Conservation (phyloP, 208 protist species). For the Wallacemonas sp. region DNA sequence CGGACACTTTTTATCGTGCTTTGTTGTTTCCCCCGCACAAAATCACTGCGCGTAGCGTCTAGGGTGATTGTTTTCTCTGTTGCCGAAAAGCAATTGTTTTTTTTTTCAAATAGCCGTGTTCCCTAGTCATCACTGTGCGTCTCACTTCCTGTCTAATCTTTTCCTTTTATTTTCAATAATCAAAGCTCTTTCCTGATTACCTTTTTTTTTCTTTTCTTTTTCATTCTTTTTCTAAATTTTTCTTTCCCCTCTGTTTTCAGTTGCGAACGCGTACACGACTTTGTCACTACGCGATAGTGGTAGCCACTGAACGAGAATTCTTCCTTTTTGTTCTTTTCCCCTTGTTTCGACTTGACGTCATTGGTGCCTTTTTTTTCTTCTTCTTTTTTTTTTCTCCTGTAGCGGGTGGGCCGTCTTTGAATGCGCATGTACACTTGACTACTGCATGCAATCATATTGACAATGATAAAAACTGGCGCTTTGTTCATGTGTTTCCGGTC, state of each 20-base stretch:
- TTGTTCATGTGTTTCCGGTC: too few species aligned
- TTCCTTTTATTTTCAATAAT: conserved; percentile 6
- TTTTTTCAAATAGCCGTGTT: too few species aligned
- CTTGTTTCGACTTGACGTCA: not conserved
- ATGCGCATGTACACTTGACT: conserved; percentile 1
- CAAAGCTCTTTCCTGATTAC: not conserved
- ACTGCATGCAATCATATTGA: conserved; percentile 3
- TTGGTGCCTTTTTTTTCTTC: conserved; percentile 9
- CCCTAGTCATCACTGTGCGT: not conserved
- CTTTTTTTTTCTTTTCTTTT: not conserved
- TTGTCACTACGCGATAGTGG: conserved; percentile 8
- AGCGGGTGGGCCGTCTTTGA: not conserved
- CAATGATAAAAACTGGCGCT: not conserved
- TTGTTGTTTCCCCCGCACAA: too few species aligned
- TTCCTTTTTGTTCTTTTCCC: not conserved
- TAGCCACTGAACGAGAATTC: conserved; percentile 1
- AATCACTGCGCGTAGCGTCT: too few species aligned
- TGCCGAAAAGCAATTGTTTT: not conserved
- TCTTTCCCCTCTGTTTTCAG: not conserved
- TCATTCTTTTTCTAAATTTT: conserved; percentile 10
- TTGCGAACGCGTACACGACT: not conserved
- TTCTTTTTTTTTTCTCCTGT: not conserved
- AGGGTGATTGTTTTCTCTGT: not conserved
- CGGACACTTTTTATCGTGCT: too few species aligned
- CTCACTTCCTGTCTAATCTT: conserved; percentile 1